Evolutionary conservation across 306 rosid genomes (phyloP), one percentile per base, ranked within the genome.

Genomic region (Betula pendula): DNA sequence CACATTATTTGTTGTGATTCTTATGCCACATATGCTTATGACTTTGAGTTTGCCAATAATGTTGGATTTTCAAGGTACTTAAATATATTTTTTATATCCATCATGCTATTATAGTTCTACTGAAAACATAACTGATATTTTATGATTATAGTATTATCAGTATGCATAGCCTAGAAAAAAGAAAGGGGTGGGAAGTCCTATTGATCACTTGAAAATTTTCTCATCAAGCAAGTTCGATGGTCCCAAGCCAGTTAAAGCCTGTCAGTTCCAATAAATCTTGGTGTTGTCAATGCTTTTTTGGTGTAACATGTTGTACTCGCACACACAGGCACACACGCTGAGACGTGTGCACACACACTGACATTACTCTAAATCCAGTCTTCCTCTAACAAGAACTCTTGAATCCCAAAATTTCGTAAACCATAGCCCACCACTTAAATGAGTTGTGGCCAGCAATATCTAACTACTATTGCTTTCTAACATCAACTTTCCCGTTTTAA

Each of bases 1-100:
- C 98, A 94, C 77, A 81, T 94, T 69, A 94, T 94, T 74, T 94
- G 98, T 78, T 94, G 98, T 53, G 98, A 92, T 90, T 94, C 98
- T 55, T 90, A 89, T 76, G 98, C 95, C 74, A 94, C 98, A 75
- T 94, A 94, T 87, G 93, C 96, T 52, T 94, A 94, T 71, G 98
- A 92, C 87, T 94, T 92, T 66, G 96, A 90, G 85, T 94, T 94
- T 74, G 96, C 88, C 56, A 90, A 84, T 84, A 89, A 90, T 51
- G 79, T 84, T 77, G 98, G 97, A 75, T 94, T 94, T 85, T 86
- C 98, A 72, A 94, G 93, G 98, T 94, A 90, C 63, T 75, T 45
- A 48, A 53, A 38, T 25, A 3, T 74, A 45, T 33, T 51, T 62
- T 53, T n/a, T 44, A 55, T 74, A 33, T 45, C 51, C 56, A 53